These are phyloP conservation scores for Daldinia bambusicola DNA, from an alignment of 495 filamentous ascomycete genomes.

Conservation along the genomic window DNA sequence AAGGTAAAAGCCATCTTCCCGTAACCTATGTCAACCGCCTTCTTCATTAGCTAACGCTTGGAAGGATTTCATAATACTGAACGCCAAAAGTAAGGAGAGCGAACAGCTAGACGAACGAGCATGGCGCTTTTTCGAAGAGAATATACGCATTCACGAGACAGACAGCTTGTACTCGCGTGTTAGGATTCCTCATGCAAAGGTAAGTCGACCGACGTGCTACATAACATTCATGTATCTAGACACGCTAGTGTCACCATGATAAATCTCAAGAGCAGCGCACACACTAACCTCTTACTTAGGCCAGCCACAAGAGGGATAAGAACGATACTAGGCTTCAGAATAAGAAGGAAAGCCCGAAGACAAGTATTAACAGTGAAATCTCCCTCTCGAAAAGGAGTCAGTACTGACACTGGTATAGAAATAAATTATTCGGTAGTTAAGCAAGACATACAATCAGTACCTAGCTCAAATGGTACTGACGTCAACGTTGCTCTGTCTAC, in stretches of 20 bases:
- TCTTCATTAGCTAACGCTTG: background rate
- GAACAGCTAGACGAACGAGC: background rate
- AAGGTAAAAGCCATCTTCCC: background rate
- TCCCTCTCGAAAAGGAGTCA: background rate
- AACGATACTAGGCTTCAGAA: background rate
- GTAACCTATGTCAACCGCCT: background rate
- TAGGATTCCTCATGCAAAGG: conserved; percentile 4
- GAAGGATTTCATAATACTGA: background rate
- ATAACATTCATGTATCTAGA: background rate
- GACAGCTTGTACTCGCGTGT: background rate
- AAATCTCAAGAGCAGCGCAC: background rate
- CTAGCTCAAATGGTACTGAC: no score
- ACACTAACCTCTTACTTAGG: background rate
- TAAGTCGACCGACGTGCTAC: background rate
- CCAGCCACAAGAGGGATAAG: background rate
- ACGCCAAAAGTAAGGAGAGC: background rate
- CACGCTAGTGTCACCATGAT: background rate
- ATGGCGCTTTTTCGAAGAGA: conserved; percentile 3
- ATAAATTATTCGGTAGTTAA: background rate
- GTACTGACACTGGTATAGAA: background rate
- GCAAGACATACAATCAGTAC: no score
- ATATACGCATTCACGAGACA: background rate
- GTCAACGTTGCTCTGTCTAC: no score
- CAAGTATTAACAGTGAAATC: background rate
- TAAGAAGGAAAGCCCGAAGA: background rate